Evolutionary conservation across 2,329 filamentous ascomycete species (phyloP).

Genomic region (Fusarium dimerum): DNA sequence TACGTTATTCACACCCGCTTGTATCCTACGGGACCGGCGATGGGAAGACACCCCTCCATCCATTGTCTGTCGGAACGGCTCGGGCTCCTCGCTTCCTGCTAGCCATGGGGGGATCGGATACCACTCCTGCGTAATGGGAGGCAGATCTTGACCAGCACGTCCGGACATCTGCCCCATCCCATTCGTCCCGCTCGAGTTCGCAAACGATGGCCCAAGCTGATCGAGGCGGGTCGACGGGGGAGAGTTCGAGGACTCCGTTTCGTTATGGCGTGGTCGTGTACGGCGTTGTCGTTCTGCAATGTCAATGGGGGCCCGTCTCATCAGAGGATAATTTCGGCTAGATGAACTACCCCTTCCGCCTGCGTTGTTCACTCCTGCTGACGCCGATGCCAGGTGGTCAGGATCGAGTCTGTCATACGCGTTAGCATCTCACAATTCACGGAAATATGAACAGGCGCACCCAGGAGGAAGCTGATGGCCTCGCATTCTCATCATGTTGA

Average conservation of each 20-base stretch:
- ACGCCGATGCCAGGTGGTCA: slow-evolving; percentile 20
- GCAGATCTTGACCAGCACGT: neutral
- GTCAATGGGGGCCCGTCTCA: slow-evolving; percentile 32
- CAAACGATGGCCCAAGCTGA: neutral
- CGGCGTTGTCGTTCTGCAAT: slow-evolving; percentile 29
- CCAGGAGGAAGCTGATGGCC: slow-evolving; percentile 20
- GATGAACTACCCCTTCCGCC: neutral
- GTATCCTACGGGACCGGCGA: too few relatives aligned
- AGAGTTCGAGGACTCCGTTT: slow-evolving; percentile 8
- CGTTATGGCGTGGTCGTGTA: slow-evolving; percentile 29
- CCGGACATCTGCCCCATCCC: neutral
- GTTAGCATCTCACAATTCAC: slow-evolving; percentile 10
- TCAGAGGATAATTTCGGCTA: neutral
- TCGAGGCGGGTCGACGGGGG: neutral
- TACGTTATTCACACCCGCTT: too few relatives aligned
- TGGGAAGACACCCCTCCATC: too few relatives aligned
- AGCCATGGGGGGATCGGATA: neutral
- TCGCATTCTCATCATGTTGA: slow-evolving; percentile 34
- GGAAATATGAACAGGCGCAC: slow-evolving; percentile 17
- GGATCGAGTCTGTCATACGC: slow-evolving; percentile 8
- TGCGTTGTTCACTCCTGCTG: neutral
- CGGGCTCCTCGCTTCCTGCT: too few relatives aligned
- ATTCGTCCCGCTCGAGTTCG: neutral
- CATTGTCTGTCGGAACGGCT: neutral
- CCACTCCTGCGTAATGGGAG: neutral